phyloP scores from a whole-genome alignment of 2,329 filamentous ascomycete species.

The Fusarium annulatum region DNA sequence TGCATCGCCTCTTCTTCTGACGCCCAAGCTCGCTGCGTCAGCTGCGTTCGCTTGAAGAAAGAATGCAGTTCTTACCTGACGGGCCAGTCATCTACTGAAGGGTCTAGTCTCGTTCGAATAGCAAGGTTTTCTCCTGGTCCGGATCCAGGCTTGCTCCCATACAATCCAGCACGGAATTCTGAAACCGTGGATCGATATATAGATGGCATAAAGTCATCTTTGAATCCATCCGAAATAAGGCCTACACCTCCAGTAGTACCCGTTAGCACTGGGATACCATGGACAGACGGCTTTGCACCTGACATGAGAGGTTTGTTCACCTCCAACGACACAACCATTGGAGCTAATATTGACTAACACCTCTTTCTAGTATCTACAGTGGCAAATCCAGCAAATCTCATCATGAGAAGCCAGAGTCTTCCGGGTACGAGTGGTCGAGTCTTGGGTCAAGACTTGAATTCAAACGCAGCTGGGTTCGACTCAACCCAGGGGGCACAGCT shows the following conservation, averaged over 20 bases:
- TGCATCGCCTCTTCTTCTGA: neutral
- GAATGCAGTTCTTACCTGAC: neutral
- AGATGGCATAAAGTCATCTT: neutral
- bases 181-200: neutral
- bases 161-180: neutral
- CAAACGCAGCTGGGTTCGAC: neutral
- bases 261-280: neutral
- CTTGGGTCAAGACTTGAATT: neutral
- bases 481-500: neutral
- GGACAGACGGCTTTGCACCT: neutral
- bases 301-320: neutral
- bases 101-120: neutral
- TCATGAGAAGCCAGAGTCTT: neutral
- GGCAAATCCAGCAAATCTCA: neutral
- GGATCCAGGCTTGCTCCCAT: neutral
- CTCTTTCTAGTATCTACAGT: neutral
- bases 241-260: neutral
- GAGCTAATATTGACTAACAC: neutral
- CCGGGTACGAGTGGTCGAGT: neutral
- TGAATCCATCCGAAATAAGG: neutral
- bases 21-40: neutral
- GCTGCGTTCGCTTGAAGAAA: neutral
- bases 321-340: accelerated
- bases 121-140: neutral
- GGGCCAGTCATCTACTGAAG: neutral